Conservation (phyloP, 768 basidiomycete genomes). For the Postia placenta region DNA sequence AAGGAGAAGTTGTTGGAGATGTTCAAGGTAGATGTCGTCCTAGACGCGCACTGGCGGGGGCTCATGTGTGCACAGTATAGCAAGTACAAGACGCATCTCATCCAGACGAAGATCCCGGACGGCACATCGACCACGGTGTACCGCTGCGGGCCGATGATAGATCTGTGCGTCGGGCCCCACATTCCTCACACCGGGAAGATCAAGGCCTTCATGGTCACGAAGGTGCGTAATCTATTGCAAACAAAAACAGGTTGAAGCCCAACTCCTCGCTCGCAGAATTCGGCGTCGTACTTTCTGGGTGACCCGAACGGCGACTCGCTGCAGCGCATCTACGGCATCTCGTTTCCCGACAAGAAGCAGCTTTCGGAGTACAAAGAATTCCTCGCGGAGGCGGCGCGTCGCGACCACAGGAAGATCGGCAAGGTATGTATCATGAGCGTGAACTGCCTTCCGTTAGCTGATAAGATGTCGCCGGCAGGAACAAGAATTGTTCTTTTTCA, state of each 20-base stretch:
- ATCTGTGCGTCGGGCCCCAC: constrained; percentile 95
- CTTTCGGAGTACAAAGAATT: constrained; percentile 92
- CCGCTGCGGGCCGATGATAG: constrained; percentile 97
- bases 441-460: neutral
- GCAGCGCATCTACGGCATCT: constrained; percentile 96
- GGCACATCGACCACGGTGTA: constrained; percentile 97
- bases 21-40: constrained; percentile 77
- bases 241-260: neutral
- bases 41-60: neutral
- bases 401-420: constrained; percentile 95
- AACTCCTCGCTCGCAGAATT: constrained; percentile 51
- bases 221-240: constrained; percentile 40
- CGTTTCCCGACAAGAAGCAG: constrained; percentile 97
- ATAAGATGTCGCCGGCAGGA: constrained; percentile 39
- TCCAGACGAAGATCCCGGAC: constrained; percentile 92
- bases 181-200: constrained; percentile 97
- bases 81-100: constrained; percentile 95
- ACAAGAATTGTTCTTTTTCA: constrained; percentile 98
- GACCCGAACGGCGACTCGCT: constrained; percentile 90
- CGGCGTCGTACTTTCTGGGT: constrained; percentile 96
- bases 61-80: constrained; percentile 78
- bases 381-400: constrained; percentile 95
- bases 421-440: constrained; percentile 39
- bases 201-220: constrained; percentile 96
- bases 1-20: constrained; percentile 96